These are phyloP conservation scores for Mercurialis annua DNA, from an alignment of 345 rosid species.

Conservation along the genomic window DNA sequence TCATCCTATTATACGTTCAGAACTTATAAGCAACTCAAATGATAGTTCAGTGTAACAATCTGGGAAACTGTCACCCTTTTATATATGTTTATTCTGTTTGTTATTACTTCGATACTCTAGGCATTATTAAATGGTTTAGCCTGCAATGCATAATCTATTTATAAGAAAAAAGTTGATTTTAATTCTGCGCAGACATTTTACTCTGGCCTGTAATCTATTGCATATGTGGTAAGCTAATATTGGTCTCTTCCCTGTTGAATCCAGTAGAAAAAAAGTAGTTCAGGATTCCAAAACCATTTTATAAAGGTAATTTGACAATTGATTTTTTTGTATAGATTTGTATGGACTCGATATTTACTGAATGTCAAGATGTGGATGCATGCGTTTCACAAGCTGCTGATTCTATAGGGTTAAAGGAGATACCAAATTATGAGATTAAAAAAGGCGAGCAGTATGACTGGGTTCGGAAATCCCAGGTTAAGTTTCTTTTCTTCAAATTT, in stretches of 20 bases:
- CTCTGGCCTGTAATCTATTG: neutral
- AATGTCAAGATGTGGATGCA: conserved; percentile 46
- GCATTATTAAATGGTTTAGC: too few species aligned
- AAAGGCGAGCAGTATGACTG: conserved; percentile 60
- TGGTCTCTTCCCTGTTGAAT: too few species aligned
- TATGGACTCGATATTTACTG: conserved; percentile 66
- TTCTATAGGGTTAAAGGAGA: conserved; percentile 64
- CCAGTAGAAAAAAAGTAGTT: too few species aligned
- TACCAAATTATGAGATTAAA: conserved; percentile 57
- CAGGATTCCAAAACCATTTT: too few species aligned
- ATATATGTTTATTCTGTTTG: too few species aligned
- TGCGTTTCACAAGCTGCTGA: conserved; percentile 66
- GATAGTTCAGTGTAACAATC: too few species aligned
- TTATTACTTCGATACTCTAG: too few species aligned
- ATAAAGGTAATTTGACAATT: neutral
- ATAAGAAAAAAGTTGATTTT: neutral
- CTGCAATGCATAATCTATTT: neutral
- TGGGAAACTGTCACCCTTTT: too few species aligned
- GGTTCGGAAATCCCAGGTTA: conserved; percentile 70
- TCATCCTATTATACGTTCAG: too few species aligned
- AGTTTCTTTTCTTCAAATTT: conserved; percentile 6
- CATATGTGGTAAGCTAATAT: too few species aligned
- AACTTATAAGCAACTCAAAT: too few species aligned
- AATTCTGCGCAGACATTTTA: neutral
- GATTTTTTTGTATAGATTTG: conserved; percentile 39